Conservation (phyloP, 768 basidiomycete genomes). For the Tubosaeta brunneosetosa region DNA sequence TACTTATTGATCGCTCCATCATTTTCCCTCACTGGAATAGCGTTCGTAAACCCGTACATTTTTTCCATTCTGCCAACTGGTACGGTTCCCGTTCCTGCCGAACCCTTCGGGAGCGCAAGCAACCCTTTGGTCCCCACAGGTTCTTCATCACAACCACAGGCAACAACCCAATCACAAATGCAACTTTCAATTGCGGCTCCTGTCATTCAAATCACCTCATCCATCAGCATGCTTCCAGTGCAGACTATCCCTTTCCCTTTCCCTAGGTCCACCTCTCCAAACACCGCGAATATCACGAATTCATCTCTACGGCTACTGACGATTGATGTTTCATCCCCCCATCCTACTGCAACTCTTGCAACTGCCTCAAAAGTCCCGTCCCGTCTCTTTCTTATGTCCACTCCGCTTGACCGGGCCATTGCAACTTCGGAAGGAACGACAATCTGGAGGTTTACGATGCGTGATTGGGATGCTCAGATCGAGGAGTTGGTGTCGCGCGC, state of each 20-base stretch:
- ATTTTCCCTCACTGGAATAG: conserved; percentile 49
- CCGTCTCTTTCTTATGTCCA: conserved; percentile 58
- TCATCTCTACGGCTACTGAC: conserved; percentile 61
- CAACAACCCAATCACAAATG: conserved; percentile 21
- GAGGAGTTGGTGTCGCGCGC: conserved; percentile 74
- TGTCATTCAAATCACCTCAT: conserved; percentile 67
- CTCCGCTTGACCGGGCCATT: conserved; percentile 66
- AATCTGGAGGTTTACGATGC: conserved; percentile 73
- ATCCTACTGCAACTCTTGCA: conserved; percentile 34
- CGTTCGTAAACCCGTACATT: conserved; percentile 72
- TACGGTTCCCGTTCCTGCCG: conserved; percentile 38
- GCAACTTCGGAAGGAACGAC: conserved; percentile 68
- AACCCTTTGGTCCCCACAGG: conserved; percentile 6
- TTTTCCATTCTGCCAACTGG: conserved; percentile 72
- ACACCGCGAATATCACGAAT: conserved; percentile 22
- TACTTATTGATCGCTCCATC: conserved; percentile 60
- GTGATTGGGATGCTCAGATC: conserved; percentile 73
- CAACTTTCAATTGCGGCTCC: conserved; percentile 47
- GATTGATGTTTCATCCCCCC: conserved; percentile 38
- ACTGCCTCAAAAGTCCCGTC: conserved; percentile 22
- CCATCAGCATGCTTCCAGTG: conserved; percentile 54
- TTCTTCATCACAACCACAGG: conserved; percentile 12
- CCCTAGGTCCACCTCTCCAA: conserved; percentile 23
- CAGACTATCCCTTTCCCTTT: conserved; percentile 69
- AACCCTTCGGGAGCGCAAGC: conserved; percentile 19